Evolutionary conservation across 495 filamentous ascomycete species (phyloP), one percentile per base, ranked within the genome.

Genomic region (Sabuloglossum arenarium): DNA sequence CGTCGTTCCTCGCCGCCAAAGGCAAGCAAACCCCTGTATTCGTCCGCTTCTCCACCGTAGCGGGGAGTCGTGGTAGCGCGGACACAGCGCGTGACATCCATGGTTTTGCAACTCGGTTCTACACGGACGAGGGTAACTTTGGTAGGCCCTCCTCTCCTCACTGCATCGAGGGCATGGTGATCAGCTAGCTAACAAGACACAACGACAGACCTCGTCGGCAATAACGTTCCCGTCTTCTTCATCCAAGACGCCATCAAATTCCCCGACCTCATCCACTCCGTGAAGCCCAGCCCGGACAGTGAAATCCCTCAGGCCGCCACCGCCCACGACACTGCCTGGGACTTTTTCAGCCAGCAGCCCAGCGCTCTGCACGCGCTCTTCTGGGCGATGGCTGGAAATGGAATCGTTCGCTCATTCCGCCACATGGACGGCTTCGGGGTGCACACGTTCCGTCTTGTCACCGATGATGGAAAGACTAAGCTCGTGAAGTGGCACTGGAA

Each of bases 151-250:
- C n/a, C n/a, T n/a, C n/a, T n/a, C n/a, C n/a, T n/a, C n/a, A n/a
- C n/a, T n/a, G n/a, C n/a, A n/a, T n/a, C n/a, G n/a, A n/a, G n/a
- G n/a, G n/a, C n/a, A n/a, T n/a, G n/a, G n/a, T n/a, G n/a, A n/a
- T n/a, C n/a, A n/a, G n/a, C n/a, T n/a, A n/a, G n/a, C n/a, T n/a
- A n/a, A n/a, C n/a, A n/a, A n/a, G n/a, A n/a, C n/a, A n/a, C n/a
- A n/a, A n/a, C n/a, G n/a, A 12, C 19, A 73, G 85, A 89, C 60
- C 79, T 77, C 70, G 81, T 85, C 27, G 78, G 74, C 62, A 82
- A 82, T 67, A 79, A 83, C 67, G 79, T 77, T 6, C 84, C 85
- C 0, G 75, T 88, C 30, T 89, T 89, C 75, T 89, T 88, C 71
- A 65, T 86, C 23, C 80, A 84, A 16, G 85, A 88, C 59, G 81